phyloP scores from a whole-genome alignment of 2,329 filamentous ascomycete species.

The Fusarium drepaniforme region DNA sequence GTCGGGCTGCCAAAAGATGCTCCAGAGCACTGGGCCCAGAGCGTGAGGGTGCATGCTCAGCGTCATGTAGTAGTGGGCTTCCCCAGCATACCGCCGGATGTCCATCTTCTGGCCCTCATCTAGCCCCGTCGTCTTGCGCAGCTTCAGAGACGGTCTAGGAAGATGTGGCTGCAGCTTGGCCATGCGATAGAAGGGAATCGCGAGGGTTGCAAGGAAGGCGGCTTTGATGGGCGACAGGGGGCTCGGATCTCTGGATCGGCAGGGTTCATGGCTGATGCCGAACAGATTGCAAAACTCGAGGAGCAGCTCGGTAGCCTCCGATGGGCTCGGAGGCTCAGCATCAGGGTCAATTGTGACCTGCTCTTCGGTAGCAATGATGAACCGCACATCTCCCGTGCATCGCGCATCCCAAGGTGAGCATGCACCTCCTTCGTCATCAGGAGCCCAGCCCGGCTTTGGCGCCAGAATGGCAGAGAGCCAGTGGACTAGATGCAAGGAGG shows the following conservation, averaged over 20 bases:
- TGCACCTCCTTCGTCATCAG: constrained; percentile 32
- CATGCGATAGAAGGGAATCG: constrained; percentile 45
- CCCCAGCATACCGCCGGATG: constrained; percentile 34
- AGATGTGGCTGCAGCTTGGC: constrained; percentile 41
- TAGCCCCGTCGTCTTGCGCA: constrained; percentile 8
- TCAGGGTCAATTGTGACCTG: constrained; percentile 29
- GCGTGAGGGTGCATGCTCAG: constrained; percentile 45
- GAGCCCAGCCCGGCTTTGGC: constrained; percentile 35
- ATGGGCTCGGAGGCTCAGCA: constrained; percentile 27
- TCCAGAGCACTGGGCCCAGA: constrained; percentile 46
- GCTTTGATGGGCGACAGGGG: constrained; percentile 42
- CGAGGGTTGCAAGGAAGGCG: constrained; percentile 41
- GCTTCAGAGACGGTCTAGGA: constrained; percentile 30
- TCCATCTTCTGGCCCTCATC: constrained; percentile 22
- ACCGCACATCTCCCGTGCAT: constrained; percentile 28
- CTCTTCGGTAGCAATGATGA: constrained; percentile 38
- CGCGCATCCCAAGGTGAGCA: constrained; percentile 38
- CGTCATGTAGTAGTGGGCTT: constrained; percentile 47
- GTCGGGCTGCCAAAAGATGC: constrained; percentile 48
- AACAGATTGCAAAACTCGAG: constrained; percentile 44
- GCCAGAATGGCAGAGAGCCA: constrained; percentile 46
- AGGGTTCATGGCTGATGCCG: constrained; percentile 37
- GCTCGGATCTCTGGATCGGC: constrained; percentile 11
- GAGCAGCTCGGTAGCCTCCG: constrained; percentile 40
- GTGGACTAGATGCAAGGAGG: constrained; percentile 39